phyloP scores from a whole-genome alignment of 805 yeast species.

The Myxozyma sirexii region DNA sequence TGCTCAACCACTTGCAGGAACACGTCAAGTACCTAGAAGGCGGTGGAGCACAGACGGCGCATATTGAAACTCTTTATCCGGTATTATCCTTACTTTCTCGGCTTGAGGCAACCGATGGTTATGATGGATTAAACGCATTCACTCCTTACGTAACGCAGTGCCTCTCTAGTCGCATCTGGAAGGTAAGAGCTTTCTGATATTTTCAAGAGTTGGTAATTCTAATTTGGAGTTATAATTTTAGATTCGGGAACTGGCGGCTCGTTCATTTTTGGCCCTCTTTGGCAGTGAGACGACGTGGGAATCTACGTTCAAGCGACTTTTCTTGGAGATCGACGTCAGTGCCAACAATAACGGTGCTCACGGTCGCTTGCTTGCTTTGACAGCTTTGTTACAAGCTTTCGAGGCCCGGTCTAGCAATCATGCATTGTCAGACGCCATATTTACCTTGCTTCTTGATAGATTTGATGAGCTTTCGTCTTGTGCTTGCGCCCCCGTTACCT shows the following conservation, averaged over 20 bases:
- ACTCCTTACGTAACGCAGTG: conserved; percentile 51
- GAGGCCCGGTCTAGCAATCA: not conserved
- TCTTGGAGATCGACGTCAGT: conserved; percentile 34
- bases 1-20: conserved; percentile 45
- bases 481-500: conserved; percentile 12
- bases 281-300: conserved; percentile 41
- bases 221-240: not conserved
- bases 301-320: conserved; percentile 40
- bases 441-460: not conserved
- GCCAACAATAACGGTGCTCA: conserved; percentile 54
- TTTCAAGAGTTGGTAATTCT: not conserved
- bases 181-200: conserved; percentile 41
- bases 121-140: conserved; percentile 57
- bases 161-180: conserved; percentile 67
- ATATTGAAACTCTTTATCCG: conserved; percentile 70
- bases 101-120: conserved; percentile 62
- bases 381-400: conserved; percentile 19
- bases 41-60: conserved; percentile 33
- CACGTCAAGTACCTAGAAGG: conserved; percentile 33
- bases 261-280: conserved; percentile 60
- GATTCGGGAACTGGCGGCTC: conserved; percentile 81
- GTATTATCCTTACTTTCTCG: conserved; percentile 72
- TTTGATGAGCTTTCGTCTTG: conserved; percentile 15
- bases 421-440: not conserved
- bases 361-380: conserved; percentile 59